Base-by-base conservation (phyloP, 2,329 filamentous ascomycete genomes). In the Cladosporium sp. region DNA sequence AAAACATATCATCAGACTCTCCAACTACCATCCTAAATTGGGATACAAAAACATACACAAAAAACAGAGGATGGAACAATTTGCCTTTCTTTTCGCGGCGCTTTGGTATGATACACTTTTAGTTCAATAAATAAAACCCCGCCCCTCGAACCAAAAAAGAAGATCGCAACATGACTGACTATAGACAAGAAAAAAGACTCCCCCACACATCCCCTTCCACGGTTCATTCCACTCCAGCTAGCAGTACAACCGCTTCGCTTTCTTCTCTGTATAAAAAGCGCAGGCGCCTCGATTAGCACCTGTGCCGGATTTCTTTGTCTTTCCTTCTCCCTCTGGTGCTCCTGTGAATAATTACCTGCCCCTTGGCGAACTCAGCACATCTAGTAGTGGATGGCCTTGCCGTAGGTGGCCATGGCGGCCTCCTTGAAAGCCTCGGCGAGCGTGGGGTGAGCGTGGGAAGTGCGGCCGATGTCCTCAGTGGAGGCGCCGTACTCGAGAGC, bases 371-470 rank as follows among this genome's bases (percentile, higher is more conserved):
- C 38, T 5, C 9, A 29, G 38, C 18, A 13, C 41, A 22, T 40
- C 40, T 43, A 98, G 74, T 86, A 95, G 78, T 98, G 93, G 70
- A 98, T 95, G 59, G 93, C 85, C 78, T 95, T 93, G 65, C 84
- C 82, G 76, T 95, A 90, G 43, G 92, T 96, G 55, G 89, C 88
- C 93, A 98, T 97, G 61, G 93, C 93, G 65, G 93, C 93, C 82
- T 98, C 93, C 80, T 98, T 98, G 82, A 98, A 97, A 38, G 93
- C 93, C 78, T 98, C 93, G 19, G 92, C 84, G 53, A 98, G 79
- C 45, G 91, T 96, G 50, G 93, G 93, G 75, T 98, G 93, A 50
- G 93, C 93, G 74, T 98, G 93, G 73, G 88, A 93, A 57, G 93
- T 97, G 67, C 93, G 83, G 55, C 86, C 90, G 67, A 95, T 88